phyloP scores from a whole-genome alignment of 306 rosid species.

The Gastrolobium villosum region DNA sequence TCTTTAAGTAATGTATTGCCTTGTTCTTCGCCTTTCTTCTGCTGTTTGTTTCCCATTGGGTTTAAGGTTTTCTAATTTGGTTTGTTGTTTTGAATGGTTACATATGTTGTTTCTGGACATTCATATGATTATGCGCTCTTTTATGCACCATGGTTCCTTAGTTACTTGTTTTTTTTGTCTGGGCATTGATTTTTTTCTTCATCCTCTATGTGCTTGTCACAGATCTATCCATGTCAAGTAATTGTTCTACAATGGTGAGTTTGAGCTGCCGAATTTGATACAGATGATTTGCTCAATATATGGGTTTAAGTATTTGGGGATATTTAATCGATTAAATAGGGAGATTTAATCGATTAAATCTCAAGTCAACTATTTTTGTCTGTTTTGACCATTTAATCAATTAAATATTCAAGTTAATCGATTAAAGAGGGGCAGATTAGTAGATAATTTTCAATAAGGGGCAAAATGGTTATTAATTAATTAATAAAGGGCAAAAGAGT shows the following conservation, averaged over 20 bases:
- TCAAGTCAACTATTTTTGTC: too few species aligned
- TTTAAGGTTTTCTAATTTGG: neutral
- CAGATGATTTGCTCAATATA: constrained; percentile 6
- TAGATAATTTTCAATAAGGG: too few species aligned
- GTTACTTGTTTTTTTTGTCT: neutral
- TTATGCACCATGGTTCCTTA: neutral
- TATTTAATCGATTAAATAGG: too few species aligned
- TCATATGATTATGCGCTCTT: neutral
- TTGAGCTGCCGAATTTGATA: constrained; percentile 39
- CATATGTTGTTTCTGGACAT: constrained; percentile 1
- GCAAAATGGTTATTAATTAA: too few species aligned
- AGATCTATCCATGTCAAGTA: constrained; percentile 67
- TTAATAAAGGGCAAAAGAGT: too few species aligned
- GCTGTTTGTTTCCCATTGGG: neutral
- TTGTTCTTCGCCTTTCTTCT: neutral
- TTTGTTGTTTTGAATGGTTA: neutral
- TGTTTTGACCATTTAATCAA: too few species aligned
- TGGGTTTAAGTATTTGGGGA: too few species aligned
- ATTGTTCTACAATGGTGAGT: constrained; percentile 64
- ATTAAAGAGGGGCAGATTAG: too few species aligned
- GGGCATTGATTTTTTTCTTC: constrained; percentile 43
- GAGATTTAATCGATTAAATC: too few species aligned
- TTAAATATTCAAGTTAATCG: too few species aligned
- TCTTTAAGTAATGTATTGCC: neutral
- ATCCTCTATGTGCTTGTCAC: constrained; percentile 39